phyloP scores from a whole-genome alignment of 176 grass and related monocot species.

The Calamus simplicifolius region DNA sequence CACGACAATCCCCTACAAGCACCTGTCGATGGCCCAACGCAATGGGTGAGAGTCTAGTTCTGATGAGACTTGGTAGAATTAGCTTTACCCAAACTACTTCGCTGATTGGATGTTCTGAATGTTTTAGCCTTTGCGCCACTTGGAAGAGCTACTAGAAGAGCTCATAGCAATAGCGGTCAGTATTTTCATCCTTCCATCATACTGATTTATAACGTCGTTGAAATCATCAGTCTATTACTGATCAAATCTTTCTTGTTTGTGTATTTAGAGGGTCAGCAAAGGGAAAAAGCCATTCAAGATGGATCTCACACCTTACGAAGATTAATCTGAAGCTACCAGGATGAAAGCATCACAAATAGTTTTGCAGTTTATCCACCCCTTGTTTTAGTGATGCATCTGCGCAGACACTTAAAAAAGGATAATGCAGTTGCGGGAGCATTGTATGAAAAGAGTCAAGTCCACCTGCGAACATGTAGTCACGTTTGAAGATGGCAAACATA shows the following conservation, averaged over 20 bases:
- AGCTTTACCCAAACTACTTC: too few species aligned
- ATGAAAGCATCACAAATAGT: too few species aligned
- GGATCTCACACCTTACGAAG: conserved; percentile 55
- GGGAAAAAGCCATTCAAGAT: conserved; percentile 74
- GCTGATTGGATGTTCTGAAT: neutral
- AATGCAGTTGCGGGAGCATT: too few species aligned
- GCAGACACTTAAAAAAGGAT: too few species aligned
- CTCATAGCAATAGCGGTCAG: conserved; percentile 86
- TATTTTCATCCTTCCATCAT: conserved; percentile 1
- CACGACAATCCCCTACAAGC: conserved; percentile 84
- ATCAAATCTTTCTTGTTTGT: neutral
- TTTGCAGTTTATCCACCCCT: too few species aligned
- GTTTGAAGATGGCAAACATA: too few species aligned
- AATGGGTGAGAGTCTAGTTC: conserved; percentile 50
- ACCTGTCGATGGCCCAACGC: conserved; percentile 92
- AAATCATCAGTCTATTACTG: neutral
- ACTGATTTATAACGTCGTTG: neutral
- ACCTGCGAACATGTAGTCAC: too few species aligned
- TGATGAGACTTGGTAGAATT: neutral
- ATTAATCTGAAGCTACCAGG: conserved; percentile 17
- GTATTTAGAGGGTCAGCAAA: conserved; percentile 52
- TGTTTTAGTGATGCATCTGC: too few species aligned
- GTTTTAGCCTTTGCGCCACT: conserved; percentile 62
- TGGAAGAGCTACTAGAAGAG: conserved; percentile 83
- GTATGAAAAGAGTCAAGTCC: too few species aligned